Base-by-base conservation (phyloP, 345 rosid genomes). In the Lumnitzera littorea region DNA sequence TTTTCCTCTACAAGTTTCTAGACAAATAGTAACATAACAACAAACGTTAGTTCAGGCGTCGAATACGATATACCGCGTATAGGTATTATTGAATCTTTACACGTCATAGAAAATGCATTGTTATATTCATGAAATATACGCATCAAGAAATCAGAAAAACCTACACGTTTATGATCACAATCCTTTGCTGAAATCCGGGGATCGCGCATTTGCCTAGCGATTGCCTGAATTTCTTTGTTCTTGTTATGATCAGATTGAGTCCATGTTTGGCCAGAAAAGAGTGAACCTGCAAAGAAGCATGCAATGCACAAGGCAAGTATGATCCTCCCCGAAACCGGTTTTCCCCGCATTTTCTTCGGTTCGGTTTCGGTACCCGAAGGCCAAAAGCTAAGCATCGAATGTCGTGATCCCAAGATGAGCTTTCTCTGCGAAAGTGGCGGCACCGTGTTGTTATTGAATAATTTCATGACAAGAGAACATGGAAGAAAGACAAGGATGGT, bases 141-240 rank as follows among this genome's bases (percentile, higher is more conserved):
- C 31, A 27, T 27, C 31, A 27, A 27, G 31, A 27, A 27, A 27
- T 27, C 5, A 36, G 36, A 16, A 48, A n/a, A 56, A 58, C 74
- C 77, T 85, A 89, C 96, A 24, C 85, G 90, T 67, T 84, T 83
- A 69, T 70, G 91, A 62, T 90, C 88, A 48, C 84, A 83, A 60
- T 84, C 91, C 27, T 48, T 63, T 48, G 67, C 69, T 15, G 57
- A 6, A 53, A 60, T 55, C 11, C 54, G 55, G 7, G 65, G 31
- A 58, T 68, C 73, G 66, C 59, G 66, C 50, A 66, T 49, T 57
- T 56, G 72, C 51, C 64, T 67, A 2, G 77, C 55, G 68, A 61
- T 60, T 53, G 5, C 57, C n/a, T 57, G 48, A 7, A 73, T 61
- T 41, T 67, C 36, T 49, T 65, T 74, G 46, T 65, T 70, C 51